Evolutionary conservation across 352 stramenopile species (phyloP), one percentile per base, ranked within the genome.

Genomic region (Pythium dissimile): DNA sequence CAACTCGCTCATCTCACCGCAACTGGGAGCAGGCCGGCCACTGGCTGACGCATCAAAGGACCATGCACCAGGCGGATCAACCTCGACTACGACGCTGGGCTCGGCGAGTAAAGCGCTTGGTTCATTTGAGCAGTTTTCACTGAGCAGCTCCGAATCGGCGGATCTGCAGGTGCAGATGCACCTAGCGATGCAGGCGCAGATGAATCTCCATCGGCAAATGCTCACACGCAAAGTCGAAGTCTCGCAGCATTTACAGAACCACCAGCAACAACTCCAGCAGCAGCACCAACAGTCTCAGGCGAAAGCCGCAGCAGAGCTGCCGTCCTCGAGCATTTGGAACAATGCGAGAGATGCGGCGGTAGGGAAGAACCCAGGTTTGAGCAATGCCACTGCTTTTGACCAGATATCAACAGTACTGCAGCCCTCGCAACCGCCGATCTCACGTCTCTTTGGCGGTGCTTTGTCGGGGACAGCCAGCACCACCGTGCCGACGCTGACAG

Each of bases 191-290:
- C 84, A 93, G 59, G 80, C 83, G 46, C 85, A 95, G 48, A 95
- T 95, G 85, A 91, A 89, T 46, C 59, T 95, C 38, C 84, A 94
- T 58, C 84, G 83, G 3, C 82, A 94, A 52, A 94, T 94, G 84
- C 75, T 94, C 24, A 88, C 72, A 45, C 84, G 84, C 52, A 94
- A 94, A 47, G 84, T 92, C 27, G 80, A 86, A 37, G 82, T 92
- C 23, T 88, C 84, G 50, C 51, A 64, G 46, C 50, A 56, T n/a
- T 37, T 62, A 16, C 35, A 62, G 44, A 28, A 71, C 28, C 58
- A 65, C 15, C 55, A 55, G 12, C 58, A 47, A 28, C 31, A 53
- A 24, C 39, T 46, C n/a, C 56, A 64, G 32, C 54, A 43, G 12
- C 32, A 47, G 26, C 54, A 55, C 2, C 35, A 50, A 34, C 44